Evolutionary conservation across 805 yeast species (phyloP).

Genomic region (Zygoascus flipseniorum): DNA sequence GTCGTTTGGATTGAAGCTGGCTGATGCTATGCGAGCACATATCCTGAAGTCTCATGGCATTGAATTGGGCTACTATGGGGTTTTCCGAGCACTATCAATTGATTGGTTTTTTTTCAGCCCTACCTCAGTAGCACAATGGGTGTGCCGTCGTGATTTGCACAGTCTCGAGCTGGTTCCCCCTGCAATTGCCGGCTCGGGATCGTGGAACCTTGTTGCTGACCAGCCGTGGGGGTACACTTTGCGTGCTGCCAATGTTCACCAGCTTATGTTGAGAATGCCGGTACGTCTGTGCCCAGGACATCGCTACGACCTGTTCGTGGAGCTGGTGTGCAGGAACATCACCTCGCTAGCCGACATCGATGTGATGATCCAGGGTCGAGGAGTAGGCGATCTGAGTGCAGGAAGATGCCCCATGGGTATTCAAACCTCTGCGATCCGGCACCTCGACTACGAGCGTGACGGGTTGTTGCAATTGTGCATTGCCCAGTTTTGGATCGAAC

Average conservation of each 20-base stretch:
- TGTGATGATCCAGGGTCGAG: background rate
- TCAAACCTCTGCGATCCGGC: background rate
- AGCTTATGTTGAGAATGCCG: slow-evolving; percentile 10
- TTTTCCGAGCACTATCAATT: background rate
- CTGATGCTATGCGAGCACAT: background rate
- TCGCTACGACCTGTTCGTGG: background rate
- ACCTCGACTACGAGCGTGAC: background rate
- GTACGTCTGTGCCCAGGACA: slow-evolving; percentile 5
- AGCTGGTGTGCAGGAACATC: background rate
- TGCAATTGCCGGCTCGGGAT: background rate
- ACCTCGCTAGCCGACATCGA: background rate
- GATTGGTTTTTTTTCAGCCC: background rate
- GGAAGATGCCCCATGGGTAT: background rate
- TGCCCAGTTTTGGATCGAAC: background rate
- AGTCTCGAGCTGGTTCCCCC: background rate
- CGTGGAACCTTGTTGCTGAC: slow-evolving; percentile 10
- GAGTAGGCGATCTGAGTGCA: background rate
- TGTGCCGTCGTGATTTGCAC: background rate
- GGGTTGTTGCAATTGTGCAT: background rate
- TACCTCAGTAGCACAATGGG: background rate
- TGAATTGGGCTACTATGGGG: background rate
- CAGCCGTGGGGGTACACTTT: slow-evolving; percentile 12
- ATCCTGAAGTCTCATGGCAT: background rate
- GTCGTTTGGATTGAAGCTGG: background rate
- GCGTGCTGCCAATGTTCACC: slow-evolving; percentile 12